These are phyloP conservation scores for Ophiosphaerella korrae DNA, from an alignment of 2,329 filamentous ascomycete species.

Conservation along the genomic window DNA sequence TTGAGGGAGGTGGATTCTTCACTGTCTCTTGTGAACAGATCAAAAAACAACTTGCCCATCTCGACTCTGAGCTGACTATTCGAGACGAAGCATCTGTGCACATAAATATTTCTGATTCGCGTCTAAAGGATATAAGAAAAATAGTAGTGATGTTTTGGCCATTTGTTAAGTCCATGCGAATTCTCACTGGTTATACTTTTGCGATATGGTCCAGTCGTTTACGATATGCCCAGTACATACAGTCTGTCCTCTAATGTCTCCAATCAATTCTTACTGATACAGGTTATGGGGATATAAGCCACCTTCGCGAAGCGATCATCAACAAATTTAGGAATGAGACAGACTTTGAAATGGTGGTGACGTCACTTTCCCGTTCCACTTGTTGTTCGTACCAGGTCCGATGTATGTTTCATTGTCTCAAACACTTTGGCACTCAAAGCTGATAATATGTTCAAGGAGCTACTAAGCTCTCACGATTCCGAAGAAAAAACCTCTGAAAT, in stretches of 20 bases:
- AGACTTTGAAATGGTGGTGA: conserved; percentile 19
- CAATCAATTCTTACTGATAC: not conserved
- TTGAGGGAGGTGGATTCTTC: conserved; percentile 2
- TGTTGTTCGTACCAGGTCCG: conserved; percentile 14
- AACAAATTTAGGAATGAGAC: conserved; percentile 13
- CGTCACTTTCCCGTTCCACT: conserved; percentile 5
- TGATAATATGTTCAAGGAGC: not conserved
- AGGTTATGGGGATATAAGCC: conserved; percentile 22
- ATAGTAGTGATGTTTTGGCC: conserved; percentile 8
- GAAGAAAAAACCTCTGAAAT: conserved; percentile 1
- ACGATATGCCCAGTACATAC: conserved; percentile 20
- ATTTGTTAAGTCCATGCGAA: conserved; percentile 8
- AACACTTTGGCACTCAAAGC: too few relatives aligned
- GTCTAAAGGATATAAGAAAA: not conserved
- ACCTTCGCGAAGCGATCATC: conserved; percentile 13
- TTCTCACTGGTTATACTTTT: conserved; percentile 18
- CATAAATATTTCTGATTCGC: conserved; percentile 5
- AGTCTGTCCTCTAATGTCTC: not conserved
- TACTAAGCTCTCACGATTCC: conserved; percentile 1
- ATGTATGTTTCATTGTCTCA: conserved; percentile 8
- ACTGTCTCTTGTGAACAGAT: not conserved
- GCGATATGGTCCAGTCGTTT: conserved; percentile 6
- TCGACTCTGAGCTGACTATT: not conserved
- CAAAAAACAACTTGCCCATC: not conserved
- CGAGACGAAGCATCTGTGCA: not conserved